Percentiles rank a stretch among this genome's conserved stretches.
phyloP scores from a whole-genome alignment of 2,329 filamentous ascomycete species.

The Phyllosticta paracitricarpa region DNA sequence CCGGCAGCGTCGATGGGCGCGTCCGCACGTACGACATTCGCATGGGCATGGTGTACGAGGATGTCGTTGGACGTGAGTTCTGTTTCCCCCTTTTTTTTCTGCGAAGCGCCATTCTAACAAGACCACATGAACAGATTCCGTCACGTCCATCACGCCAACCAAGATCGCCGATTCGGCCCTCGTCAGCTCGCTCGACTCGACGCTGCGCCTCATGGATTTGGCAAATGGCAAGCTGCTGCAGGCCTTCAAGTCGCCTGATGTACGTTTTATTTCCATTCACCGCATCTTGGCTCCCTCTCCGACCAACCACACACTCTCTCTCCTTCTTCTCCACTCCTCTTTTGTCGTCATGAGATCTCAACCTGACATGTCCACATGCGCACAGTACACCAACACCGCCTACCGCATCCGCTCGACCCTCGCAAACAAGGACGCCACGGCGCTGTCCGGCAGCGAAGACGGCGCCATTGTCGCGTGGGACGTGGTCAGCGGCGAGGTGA shows the following conservation, averaged over 20 bases:
- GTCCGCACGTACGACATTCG: conserved; percentile 75
- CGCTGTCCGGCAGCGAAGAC: conserved; percentile 72
- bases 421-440: conserved; percentile 65
- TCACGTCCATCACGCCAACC: conserved; percentile 67
- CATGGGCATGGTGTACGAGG: conserved; percentile 59
- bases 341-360: background rate
- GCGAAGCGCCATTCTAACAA: background rate
- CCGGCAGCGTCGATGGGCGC: conserved; percentile 75
- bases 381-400: conserved; percentile 18
- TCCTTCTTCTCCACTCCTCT: too few relatives aligned
- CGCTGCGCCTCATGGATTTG: conserved; percentile 72
- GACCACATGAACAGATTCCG: conserved; percentile 33
- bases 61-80: conserved; percentile 52
- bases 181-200: conserved; percentile 65
- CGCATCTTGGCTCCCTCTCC: background rate
- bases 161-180: conserved; percentile 65
- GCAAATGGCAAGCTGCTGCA: conserved; percentile 62
- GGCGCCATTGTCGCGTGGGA: conserved; percentile 75
- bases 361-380: background rate
- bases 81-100: background rate
- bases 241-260: conserved; percentile 47
- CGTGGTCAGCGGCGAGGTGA: conserved; percentile 59
- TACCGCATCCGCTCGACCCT: conserved; percentile 64
- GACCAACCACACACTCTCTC: background rate
- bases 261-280: background rate